Conservation (phyloP, 202 grass and related monocot species). For the Dendrocalamus latiflorus region DNA sequence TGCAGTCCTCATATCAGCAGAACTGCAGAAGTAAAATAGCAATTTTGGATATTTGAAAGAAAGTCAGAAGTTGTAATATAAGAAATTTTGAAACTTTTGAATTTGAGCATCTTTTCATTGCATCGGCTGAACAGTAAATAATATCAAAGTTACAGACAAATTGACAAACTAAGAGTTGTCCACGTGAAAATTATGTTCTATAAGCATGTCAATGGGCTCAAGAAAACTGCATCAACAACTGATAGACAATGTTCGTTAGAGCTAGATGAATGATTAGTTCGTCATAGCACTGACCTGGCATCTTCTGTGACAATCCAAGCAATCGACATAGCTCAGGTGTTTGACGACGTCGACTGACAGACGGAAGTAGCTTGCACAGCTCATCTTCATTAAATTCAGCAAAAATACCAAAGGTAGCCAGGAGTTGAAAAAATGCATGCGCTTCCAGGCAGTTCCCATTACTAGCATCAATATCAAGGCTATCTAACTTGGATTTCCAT, state of each 20-base stretch:
- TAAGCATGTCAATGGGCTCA: not conserved
- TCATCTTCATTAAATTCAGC: constrained; percentile 66
- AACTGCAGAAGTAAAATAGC: not conserved
- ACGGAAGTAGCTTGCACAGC: constrained; percentile 83
- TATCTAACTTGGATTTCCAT: constrained; percentile 80
- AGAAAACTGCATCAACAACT: too few species aligned
- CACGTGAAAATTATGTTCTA: not conserved
- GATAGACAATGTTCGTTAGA: not conserved
- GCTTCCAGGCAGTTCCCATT: constrained; percentile 96
- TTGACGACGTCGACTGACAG: constrained; percentile 84
- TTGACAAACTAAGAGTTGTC: not conserved
- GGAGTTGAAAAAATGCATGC: constrained; percentile 94
- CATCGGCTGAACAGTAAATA: not conserved
- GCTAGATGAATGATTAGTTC: constrained; percentile 8
- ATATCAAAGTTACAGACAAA: not conserved
- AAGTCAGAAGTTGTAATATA: not conserved
- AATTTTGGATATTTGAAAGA: not conserved
- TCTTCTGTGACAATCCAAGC: constrained; percentile 86
- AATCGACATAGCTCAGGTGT: constrained; percentile 74
- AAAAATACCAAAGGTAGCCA: constrained; percentile 78
- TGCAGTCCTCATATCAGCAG: not conserved
- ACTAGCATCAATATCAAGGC: constrained; percentile 80
- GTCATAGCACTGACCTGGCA: constrained; percentile 66
- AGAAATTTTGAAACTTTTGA: not conserved
- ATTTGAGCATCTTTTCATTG: not conserved